Percentiles rank a stretch among this genome's conserved stretches.
These are phyloP conservation scores for Penicillium alfredii DNA, from an alignment of 495 filamentous ascomycete genomes.

Conservation along the genomic window DNA sequence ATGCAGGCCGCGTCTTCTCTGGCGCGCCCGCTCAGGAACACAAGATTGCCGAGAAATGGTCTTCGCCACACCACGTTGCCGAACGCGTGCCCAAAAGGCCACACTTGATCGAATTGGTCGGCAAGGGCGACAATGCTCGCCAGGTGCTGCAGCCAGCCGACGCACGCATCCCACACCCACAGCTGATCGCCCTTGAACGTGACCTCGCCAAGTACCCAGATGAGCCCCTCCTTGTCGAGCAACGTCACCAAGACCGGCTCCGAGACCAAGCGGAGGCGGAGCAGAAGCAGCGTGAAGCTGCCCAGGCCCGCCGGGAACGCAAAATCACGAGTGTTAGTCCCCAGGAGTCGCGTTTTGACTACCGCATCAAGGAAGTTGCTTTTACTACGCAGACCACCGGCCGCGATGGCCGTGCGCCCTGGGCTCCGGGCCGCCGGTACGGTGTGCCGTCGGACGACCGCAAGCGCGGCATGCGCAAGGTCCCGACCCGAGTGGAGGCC, in stretches of 20 bases:
- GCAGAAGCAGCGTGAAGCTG: constrained; percentile 31
- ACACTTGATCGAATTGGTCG: constrained; percentile 35
- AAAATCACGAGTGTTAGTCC: constrained; percentile 37
- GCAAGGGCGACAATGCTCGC: constrained; percentile 35
- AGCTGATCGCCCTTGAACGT: constrained; percentile 61
- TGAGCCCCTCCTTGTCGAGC: constrained; percentile 30
- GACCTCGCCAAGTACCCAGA: constrained; percentile 23
- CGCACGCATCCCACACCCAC: constrained; percentile 79
- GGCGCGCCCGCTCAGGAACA: constrained; percentile 36
- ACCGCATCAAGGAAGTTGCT: constrained; percentile 63
- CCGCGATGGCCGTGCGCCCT: constrained; percentile 49
- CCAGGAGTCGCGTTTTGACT: constrained; percentile 65
- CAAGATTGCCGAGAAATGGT: constrained; percentile 14
- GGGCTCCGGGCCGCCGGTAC: constrained; percentile 59
- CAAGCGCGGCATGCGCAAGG: constrained; percentile 69
- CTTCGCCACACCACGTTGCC: constrained; percentile 27
- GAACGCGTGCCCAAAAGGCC: constrained; percentile 23
- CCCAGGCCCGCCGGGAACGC: constrained; percentile 35
- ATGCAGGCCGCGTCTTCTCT: constrained; percentile 81
- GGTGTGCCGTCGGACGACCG: constrained; percentile 63
- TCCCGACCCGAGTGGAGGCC: constrained; percentile 56
- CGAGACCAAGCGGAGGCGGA: constrained; percentile 34
- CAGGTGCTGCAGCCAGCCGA: constrained; percentile 74
- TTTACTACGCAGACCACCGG: constrained; percentile 55
- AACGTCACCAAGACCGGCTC: too few relatives aligned